Percentiles rank a stretch among this genome's conserved stretches.
Conservation (phyloP, 306 rosid genomes). For the Hippophae rhamnoides region DNA sequence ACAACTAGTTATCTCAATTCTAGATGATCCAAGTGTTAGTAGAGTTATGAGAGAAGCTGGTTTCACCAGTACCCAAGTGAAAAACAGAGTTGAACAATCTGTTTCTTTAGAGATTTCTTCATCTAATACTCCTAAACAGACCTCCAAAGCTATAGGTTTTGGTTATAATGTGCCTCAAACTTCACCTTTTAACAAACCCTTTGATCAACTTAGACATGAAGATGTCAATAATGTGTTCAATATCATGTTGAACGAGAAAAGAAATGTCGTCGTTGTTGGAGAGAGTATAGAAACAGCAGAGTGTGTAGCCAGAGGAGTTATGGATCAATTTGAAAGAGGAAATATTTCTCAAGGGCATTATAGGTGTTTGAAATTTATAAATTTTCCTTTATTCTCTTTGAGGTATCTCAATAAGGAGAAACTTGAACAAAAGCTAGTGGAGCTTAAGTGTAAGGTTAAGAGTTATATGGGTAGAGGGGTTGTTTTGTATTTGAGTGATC, state of each 20-base stretch:
- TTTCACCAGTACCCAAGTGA: constrained; percentile 67
- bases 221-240: constrained; percentile 48
- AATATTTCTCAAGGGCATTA: constrained; percentile 34
- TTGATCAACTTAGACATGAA: constrained; percentile 25
- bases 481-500: constrained; percentile 69
- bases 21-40: constrained; percentile 91
- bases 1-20: constrained; percentile 68
- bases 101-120: constrained; percentile 53
- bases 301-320: constrained; percentile 37
- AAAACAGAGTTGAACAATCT: constrained; percentile 57
- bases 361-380: constrained; percentile 45
- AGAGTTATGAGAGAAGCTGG: constrained; percentile 97
- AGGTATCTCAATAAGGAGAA: constrained; percentile 51
- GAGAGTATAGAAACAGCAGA: constrained; percentile 34
- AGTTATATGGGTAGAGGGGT: constrained; percentile 62
- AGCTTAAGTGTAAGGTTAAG: constrained; percentile 54
- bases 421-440: constrained; percentile 52
- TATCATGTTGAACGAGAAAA: constrained; percentile 45
- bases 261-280: constrained; percentile 57
- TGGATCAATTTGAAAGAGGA: constrained; percentile 58
- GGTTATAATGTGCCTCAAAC: constrained; percentile 33
- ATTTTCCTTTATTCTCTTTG: constrained; percentile 52
- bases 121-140: constrained; percentile 4
- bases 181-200: constrained; percentile 24
- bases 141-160: constrained; percentile 10